These are phyloP conservation scores for Spathaspora arborariae DNA, from an alignment of 805 yeast species.

Conservation along the genomic window DNA sequence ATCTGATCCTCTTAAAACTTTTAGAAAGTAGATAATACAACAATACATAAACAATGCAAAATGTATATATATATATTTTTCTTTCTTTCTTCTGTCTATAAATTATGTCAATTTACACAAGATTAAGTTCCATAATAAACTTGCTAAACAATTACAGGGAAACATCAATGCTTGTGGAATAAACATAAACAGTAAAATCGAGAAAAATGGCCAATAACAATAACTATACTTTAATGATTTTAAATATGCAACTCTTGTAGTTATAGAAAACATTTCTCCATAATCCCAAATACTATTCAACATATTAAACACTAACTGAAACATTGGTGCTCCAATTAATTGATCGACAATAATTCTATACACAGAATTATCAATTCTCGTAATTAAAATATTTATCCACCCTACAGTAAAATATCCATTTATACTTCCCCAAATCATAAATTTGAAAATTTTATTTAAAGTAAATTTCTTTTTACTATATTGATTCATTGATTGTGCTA, in stretches of 20 bases:
- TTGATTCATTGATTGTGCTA: slow-evolving; percentile 41
- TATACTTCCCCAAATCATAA: slow-evolving; percentile 56
- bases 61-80: not conserved
- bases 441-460: slow-evolving; percentile 37
- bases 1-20: slow-evolving; percentile 61
- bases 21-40: slow-evolving; percentile 15
- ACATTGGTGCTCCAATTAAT: slow-evolving; percentile 48
- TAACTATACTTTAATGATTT: slow-evolving; percentile 50
- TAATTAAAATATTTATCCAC: slow-evolving; percentile 51
- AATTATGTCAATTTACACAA: slow-evolving; percentile 30
- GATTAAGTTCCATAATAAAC: slow-evolving; percentile 53
- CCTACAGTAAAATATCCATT: slow-evolving; percentile 53
- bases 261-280: slow-evolving; percentile 28
- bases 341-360: slow-evolving; percentile 51
- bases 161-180: slow-evolving; percentile 49
- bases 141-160: slow-evolving; percentile 56
- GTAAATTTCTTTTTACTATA: slow-evolving; percentile 28
- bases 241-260: slow-evolving; percentile 36
- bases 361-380: slow-evolving; percentile 29
- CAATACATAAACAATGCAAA: not conserved
- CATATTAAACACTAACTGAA: slow-evolving; percentile 49
- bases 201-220: slow-evolving; percentile 58
- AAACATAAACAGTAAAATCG: slow-evolving; percentile 46
- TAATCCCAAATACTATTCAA: slow-evolving; percentile 56
- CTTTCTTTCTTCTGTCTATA: not conserved